Evolutionary conservation across 345 rosid species (phyloP), one percentile per base, ranked within the genome.

Genomic region (Excoecaria agallocha): DNA sequence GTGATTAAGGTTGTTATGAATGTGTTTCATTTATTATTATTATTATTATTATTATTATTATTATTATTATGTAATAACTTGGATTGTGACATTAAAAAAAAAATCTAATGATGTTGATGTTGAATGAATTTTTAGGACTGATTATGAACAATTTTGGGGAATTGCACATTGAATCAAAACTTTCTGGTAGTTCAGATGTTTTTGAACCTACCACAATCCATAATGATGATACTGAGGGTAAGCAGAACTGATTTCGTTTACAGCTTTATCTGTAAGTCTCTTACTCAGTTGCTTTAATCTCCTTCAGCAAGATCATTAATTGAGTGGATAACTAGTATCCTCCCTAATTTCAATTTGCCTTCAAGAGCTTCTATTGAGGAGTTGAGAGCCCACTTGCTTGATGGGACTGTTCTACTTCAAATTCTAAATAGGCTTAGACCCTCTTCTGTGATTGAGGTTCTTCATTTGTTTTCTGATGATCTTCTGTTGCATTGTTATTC

Each of bases 301-400:
- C 71, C 64, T 68, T 24, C 84, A 89, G 91, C 75, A 56, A 80
- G 82, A 70, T 80, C 84, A 76, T 78, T 72, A 54, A 82, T 86
- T 12, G 89, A 87, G 66, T 89, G 93, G 93, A 73, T 89, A 45
- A 85, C 79, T 63, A 56, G 80, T 70, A 75, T 75, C 39, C 59
- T 85, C 38, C 87, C 89, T 62, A 56, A 74, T 77, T 73, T 84
- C 64, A 72, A 75, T 73, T 68, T 87, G 50, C 84, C 81, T 22
- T 12, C 12, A 71, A 80, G 78, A 71, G 88, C 87, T 69, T 87
- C 91, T 6, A 77, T 84, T 22, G 89, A 87, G 68, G 87, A 86
- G 70, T 41, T 89, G 73, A 81, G 87, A 81, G 76, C 84, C 49
- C 62, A 63, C 72, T 78, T 87, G 78, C 41, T 80, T 72, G 89